phyloP scores from a whole-genome alignment of 169 alveolate species.

The Plasmodium gallinaceum region DNA sequence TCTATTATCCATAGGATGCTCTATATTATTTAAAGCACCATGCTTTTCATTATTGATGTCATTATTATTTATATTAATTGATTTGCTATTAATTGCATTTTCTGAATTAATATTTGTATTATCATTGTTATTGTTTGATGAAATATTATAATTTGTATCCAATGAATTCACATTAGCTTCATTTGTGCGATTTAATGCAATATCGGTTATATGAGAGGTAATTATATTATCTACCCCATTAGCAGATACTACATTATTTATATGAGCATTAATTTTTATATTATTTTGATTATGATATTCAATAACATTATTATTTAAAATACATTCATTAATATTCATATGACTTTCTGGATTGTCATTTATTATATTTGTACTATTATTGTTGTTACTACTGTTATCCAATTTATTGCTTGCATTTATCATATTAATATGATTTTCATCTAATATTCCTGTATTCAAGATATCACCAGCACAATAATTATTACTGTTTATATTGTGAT shows the following conservation, averaged over 20 bases:
- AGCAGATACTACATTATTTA: neutral
- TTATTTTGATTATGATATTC: neutral
- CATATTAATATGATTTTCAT: neutral
- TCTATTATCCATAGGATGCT: constrained; percentile 11
- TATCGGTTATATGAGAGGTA: neutral
- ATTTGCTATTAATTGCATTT: neutral
- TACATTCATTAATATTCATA: neutral
- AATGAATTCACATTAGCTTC: neutral
- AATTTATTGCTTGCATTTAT: neutral
- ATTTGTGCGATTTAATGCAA: neutral
- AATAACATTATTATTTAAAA: neutral
- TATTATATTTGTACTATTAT: neutral
- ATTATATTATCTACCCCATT: neutral
- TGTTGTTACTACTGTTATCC: neutral
- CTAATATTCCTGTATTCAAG: neutral
- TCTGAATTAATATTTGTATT: neutral
- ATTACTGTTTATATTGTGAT: neutral
- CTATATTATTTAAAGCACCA: neutral
- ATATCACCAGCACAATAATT: neutral
- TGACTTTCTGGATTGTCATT: constrained; percentile 13
- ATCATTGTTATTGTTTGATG: neutral
- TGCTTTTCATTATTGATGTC: constrained; percentile 7
- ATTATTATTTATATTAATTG: neutral
- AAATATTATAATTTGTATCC: neutral
- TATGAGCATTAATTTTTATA: neutral